Percentiles rank a stretch among this genome's conserved stretches.
Evolutionary conservation across 2,329 filamentous ascomycete genomes (phyloP).

Genomic region (Penicillium sp.): DNA sequence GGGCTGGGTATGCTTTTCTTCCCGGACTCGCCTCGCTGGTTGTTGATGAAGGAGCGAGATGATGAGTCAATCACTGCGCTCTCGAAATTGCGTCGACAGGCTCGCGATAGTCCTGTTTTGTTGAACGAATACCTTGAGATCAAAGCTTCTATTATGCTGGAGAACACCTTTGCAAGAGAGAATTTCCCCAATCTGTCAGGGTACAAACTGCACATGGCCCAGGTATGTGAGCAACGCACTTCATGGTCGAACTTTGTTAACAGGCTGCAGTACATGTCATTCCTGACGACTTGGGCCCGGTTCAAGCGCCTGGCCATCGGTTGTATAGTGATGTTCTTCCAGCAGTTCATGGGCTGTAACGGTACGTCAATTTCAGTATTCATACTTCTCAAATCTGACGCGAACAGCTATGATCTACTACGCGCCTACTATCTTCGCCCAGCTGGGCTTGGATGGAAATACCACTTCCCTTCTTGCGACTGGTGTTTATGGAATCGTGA

Average conservation of each 20-base stretch:
- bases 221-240: constrained; percentile 20
- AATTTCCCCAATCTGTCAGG: constrained; percentile 32
- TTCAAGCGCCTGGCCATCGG: constrained; percentile 43
- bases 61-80: constrained; percentile 52
- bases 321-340: constrained; percentile 43
- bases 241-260: not conserved
- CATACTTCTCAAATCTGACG: not conserved
- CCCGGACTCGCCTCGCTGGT: constrained; percentile 60
- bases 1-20: constrained; percentile 50
- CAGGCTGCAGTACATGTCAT: constrained; percentile 30
- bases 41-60: constrained; percentile 51
- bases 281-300: constrained; percentile 36
- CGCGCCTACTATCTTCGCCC: constrained; percentile 49
- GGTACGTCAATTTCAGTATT: constrained; percentile 26
- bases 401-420: constrained; percentile 50
- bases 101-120: constrained; percentile 48
- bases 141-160: constrained; percentile 46
- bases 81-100: constrained; percentile 50
- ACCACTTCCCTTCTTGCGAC: constrained; percentile 39
- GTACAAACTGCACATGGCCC: constrained; percentile 32
- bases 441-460: constrained; percentile 44
- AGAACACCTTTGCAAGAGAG: constrained; percentile 35
- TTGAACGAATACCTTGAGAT: constrained; percentile 54
- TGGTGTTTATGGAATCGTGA: constrained; percentile 42
- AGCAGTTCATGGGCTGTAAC: constrained; percentile 53